Base-by-base conservation (phyloP, 768 basidiomycete species). In the Leccinum rimulosum region DNA sequence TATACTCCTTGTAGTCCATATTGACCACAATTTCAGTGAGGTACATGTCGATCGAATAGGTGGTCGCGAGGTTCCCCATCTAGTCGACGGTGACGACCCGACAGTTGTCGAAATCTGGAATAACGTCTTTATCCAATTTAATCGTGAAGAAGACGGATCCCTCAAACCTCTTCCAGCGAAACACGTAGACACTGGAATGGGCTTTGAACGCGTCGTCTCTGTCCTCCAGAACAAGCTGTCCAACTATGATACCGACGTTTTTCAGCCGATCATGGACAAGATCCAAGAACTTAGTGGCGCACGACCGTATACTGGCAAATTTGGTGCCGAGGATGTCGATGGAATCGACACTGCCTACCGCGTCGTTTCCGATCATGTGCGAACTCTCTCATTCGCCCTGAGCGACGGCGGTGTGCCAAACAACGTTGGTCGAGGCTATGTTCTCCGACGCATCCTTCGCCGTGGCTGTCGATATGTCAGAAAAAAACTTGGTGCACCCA, bases 101-200 rank as follows among this genome's bases (percentile, higher is more conserved):
- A 88, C 95, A 62, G 97, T 99, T 8, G 82, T 99, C 58, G 94
- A 96, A 75, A 95, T 99, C 65, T 99, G 97, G 97, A 99, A 99
- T 79, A 98, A 97, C 72, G 97, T 99, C 57, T 99, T 98, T 73
- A 98, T 99, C 70, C 95, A 98, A 68, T 99, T 91, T 79, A 98
- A 99, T 72, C 91, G 97, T 50, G 96, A 98, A 73, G 83, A 85
- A 48, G 91, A 95, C 58, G 89, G 91, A 43, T 84, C 87, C 19
- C 82, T 99, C 15, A 85, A 83, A 54, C 60, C 83, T 1, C 82
- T 99, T 14, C 97, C 97, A 27, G 84, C 88, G 33, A 94, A 95
- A 75, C 97, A 99, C 67, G 91, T 99, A 62, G 97, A 99, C 71
- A 99, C 97, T 6, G 97, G 97, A 53, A 95, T 99, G 95, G 97